phyloP scores from a whole-genome alignment of 176 grass and related monocot genomes.

The Oryza longistaminata region DNA sequence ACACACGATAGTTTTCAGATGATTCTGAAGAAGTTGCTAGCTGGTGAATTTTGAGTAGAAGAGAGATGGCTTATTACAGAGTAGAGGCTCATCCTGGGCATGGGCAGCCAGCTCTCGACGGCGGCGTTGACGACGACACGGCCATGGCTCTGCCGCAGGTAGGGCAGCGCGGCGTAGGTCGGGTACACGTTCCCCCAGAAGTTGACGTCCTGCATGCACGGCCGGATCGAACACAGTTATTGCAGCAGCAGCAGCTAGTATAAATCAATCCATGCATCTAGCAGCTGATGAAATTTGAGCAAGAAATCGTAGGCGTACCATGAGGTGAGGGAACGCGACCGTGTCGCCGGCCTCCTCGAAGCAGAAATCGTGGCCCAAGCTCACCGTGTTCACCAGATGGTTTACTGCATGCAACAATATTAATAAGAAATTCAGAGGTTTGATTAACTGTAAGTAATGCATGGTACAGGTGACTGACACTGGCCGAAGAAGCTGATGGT shows the following conservation, averaged over 20 bases:
- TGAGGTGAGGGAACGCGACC: constrained; percentile 77
- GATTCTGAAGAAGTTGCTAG: too few relatives aligned
- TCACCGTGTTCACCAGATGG: constrained; percentile 92
- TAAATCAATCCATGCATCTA: not conserved
- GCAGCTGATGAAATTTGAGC: not conserved
- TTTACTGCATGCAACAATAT: constrained; percentile 59
- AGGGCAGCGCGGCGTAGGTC: constrained; percentile 69
- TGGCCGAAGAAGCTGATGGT: constrained; percentile 84
- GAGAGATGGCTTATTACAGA: constrained; percentile 55
- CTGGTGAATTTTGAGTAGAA: too few relatives aligned
- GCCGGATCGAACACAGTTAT: too few relatives aligned
- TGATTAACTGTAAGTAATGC: not conserved
- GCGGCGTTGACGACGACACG: constrained; percentile 83
- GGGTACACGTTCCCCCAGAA: constrained; percentile 98
- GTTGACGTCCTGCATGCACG: constrained; percentile 61
- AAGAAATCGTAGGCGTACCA: constrained; percentile 31
- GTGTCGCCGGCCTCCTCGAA: constrained; percentile 85
- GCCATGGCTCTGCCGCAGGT: constrained; percentile 62
- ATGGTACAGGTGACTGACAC: constrained; percentile 38
- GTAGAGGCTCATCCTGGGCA: constrained; percentile 90
- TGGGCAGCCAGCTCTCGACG: constrained; percentile 82
- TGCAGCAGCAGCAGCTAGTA: too few relatives aligned
- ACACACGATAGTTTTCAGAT: too few relatives aligned
- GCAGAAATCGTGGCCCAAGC: constrained; percentile 74
- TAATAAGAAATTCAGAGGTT: not conserved